Evolutionary conservation across 1,284 basidiomycete species (phyloP), one percentile per base, ranked within the genome.

Genomic region (Marasmius fiardii): DNA sequence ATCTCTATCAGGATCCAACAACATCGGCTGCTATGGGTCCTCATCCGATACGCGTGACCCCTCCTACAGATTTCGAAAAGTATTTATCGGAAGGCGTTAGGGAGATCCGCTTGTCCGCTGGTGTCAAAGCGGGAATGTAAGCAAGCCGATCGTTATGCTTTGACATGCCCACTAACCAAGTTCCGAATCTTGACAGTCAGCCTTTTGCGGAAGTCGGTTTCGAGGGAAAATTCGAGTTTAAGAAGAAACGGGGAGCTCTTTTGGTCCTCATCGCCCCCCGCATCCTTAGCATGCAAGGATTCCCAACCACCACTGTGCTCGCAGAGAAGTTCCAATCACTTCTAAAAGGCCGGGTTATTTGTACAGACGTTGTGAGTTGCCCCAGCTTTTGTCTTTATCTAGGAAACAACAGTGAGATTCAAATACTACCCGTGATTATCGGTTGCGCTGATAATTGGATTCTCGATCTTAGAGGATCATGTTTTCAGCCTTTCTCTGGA

Each of bases 351-450:
- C 12, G 24, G 11, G 51, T 43, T 7, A 26, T 52, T 26, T 52
- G 51, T 18, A 52, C 51, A 4, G 51, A 52, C 35, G 51, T 52
- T 7, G 51, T 52, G 2, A 52, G 51, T 24, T 52, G 51, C 24
- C 39, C 51, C 2, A 21, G 7, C 21, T 52, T 52, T 18, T 39
- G 35, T 24, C 35, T 52, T 2, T 52, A 52, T 24, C 34, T 52
- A 10, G 23, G 18, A 12, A 41, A n/a, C 18, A 8, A 4, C 21
- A 26, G 51, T 43, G 28, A 26, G 51, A 34, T 12, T 16, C 8
- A 18, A 31, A 34, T n/a, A 11, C 20, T 4, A 6, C 35, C 24
- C 34, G n/a, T n/a, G n/a, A n/a, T 39, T 18, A 52, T 52, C 20
- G 18, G n/a, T 28, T n/a, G 16, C 35, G 31, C 39, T 37, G 35